Percentiles rank a stretch among this genome's conserved stretches.
These are phyloP conservation scores for Lobosporangium transversale DNA, from an alignment of 192 early-diverging fungal species.

Conservation along the genomic window DNA sequence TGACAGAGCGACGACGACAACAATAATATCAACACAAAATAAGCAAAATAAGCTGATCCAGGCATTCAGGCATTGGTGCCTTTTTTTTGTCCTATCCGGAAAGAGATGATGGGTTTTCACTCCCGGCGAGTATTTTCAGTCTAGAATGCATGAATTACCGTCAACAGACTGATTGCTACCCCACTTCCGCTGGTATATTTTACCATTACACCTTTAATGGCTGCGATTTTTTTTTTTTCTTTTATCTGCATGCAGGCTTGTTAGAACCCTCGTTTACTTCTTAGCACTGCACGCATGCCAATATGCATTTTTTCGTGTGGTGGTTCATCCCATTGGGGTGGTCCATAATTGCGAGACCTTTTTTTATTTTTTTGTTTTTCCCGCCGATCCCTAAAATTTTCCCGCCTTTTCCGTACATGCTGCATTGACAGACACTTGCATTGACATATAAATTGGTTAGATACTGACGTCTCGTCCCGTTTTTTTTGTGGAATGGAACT, in stretches of 20 bases:
- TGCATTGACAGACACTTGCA: neutral
- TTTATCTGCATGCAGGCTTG: too few relatives aligned
- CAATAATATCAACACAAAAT: constrained; percentile 9
- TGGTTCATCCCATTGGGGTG: neutral
- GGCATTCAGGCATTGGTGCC: neutral
- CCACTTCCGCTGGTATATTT: constrained; percentile 6
- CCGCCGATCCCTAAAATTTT: constrained; percentile 40
- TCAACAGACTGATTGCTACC: neutral
- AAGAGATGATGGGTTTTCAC: neutral
- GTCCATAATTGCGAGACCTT: neutral
- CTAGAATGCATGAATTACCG: constrained; percentile 13
- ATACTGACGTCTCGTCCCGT: constrained; percentile 10
- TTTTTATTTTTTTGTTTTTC: constrained; percentile 23
- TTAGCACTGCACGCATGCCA: neutral
- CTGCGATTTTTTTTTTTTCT: too few relatives aligned
- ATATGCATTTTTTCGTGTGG: neutral
- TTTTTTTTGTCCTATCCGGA: neutral
- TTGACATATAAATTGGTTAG: neutral
- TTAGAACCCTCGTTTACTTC: constrained; percentile 25
- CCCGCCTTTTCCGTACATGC: constrained; percentile 11
- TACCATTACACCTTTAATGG: neutral
- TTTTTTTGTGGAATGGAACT: constrained; percentile 13
- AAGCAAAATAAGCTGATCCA: too few relatives aligned
- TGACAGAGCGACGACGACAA: neutral
- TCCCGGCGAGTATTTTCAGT: constrained; percentile 3